Evolutionary conservation across 768 basidiomycete species (phyloP), one percentile per base, ranked within the genome.

Genomic region (Candolleomyces aberdarensis): DNA sequence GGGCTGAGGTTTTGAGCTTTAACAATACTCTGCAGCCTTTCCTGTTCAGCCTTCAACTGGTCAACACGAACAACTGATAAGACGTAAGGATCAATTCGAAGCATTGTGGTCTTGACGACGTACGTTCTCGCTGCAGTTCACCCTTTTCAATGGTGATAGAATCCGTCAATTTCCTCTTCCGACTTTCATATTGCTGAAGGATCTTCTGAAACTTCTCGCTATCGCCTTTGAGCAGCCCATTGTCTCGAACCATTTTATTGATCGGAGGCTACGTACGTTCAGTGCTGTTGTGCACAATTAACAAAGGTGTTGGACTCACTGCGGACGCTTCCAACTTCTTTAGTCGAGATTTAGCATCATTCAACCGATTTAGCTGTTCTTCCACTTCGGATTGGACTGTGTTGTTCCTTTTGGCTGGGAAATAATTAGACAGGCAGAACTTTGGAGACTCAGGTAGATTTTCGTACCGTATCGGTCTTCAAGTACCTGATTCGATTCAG

Each of bases 1-100:
- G 91, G 90, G 1, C 91, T 85, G 48, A 99, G 81, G 68, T 97
- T 96, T 72, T 99, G 97, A 36, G 78, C 84, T 67, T 87, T 88
- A 31, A 98, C 92, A 2, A 88, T 82, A 0, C 82, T 79, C 9
- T 77, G 75, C 26, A 95, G 78, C 58, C 80, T 82, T 26, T 78
- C 78, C 64, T 89, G 83, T 66, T 95, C 91, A 29, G 73, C 71
- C 63, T 83, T 83, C 39, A 92, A 79, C 50, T 83, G 79, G 46
- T 87, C 84, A 41, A 94, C 76, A 58, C 86, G 82, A 44, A 79
- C 72, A 47, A 76, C 91, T 94, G 69, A 36, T 31, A 55, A 39
- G 44, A 54, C 32, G 57, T 5, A 50, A 60, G 48, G 49, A n/a
- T 41, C 31, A 46, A 50, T 3, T 51, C 22, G 36, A 36, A 36